Evolutionary conservation across 495 filamentous ascomycete genomes (phyloP).

Genomic region (Bryoglossum gracile): DNA sequence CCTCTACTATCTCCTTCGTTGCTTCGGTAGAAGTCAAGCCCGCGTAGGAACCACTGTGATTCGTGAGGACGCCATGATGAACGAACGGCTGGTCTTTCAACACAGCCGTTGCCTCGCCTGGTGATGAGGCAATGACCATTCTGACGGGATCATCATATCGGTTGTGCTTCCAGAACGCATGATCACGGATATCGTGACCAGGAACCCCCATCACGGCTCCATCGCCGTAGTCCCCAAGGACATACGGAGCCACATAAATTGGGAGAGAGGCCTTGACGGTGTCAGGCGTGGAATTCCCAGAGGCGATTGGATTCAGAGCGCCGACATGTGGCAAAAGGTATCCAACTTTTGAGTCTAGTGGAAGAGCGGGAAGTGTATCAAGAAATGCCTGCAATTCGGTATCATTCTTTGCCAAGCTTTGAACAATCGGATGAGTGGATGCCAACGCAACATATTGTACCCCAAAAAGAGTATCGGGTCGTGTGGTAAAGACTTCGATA

Average conservation of each 20-base stretch:
- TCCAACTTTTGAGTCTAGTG: constrained; percentile 67
- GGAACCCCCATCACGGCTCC: constrained; percentile 91
- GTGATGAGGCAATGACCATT: constrained; percentile 45
- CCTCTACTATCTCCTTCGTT: constrained; percentile 49
- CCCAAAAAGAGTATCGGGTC: constrained; percentile 76
- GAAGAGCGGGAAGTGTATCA: constrained; percentile 50
- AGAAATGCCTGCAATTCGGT: constrained; percentile 57
- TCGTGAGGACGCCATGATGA: constrained; percentile 58
- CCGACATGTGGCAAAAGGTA: constrained; percentile 54
- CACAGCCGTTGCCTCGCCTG: constrained; percentile 36
- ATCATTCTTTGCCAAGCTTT: constrained; percentile 50
- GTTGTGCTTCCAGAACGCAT: constrained; percentile 73
- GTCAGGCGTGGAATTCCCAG: constrained; percentile 42
- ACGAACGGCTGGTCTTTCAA: constrained; percentile 44
- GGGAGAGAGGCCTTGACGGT: constrained; percentile 51
- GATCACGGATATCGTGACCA: constrained; percentile 70
- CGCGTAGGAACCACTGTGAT: constrained; percentile 51
- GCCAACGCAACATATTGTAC: constrained; percentile 81
- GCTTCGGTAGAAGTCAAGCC: constrained; percentile 56
- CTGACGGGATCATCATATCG: constrained; percentile 41
- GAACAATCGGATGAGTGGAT: constrained; percentile 62
- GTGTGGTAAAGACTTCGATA: constrained; percentile 75
- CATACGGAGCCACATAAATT: constrained; percentile 77
- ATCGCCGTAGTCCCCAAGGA: constrained; percentile 80
- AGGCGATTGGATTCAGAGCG: constrained; percentile 60